Base-by-base conservation (phyloP, 2,329 filamentous ascomycete genomes). In the Endoconidiophora laricicola region DNA sequence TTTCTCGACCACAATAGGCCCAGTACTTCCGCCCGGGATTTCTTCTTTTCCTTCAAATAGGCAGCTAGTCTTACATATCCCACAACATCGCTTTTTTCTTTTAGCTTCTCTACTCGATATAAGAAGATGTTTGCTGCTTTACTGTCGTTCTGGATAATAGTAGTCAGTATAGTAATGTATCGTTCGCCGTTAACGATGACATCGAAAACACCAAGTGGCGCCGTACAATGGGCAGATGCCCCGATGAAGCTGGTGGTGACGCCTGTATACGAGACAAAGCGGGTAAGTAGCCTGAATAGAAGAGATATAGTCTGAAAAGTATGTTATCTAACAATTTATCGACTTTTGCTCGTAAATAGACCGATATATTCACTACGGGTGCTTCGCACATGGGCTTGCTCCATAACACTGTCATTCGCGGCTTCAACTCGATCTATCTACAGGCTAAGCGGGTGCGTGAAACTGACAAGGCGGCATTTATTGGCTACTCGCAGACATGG, bases 361-460 rank as follows among this genome's bases (percentile, higher is more conserved):
- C 70, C 37, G 74, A 79, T 57, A 65, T 76, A 55, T 79, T 78
- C 60, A 76, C 72, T 1, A 68, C 66, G 0, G 73, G 72, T 20
- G 74, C 76, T 0, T 76, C 74, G 14, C 72, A 80, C 61, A 80
- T 79, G 76, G 67, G 69, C 2, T 60, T 79, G 47, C 64, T 78
- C 46, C 76, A 81, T 66, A 81, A 81, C 57, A 65, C 71, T 50
- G 73, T 81, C 57, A 71, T 80, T 55, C 73, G 77, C 40, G 74
- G 75, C 49, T 78, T 74, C 65, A 81, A 81, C 61, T 72, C 69
- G 57, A 78, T 81, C 58, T 78, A 74, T 59, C 68, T 72, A 39
- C 77, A 80, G 60, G 75, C 74, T 1, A 67, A 69, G 9, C 64
- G 72, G 56, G 61, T 79, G 40, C 59, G 66, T 7, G 66, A 68